phyloP scores from a whole-genome alignment of 2,329 filamentous ascomycete genomes.

The Thermomyces lanuginosus region DNA sequence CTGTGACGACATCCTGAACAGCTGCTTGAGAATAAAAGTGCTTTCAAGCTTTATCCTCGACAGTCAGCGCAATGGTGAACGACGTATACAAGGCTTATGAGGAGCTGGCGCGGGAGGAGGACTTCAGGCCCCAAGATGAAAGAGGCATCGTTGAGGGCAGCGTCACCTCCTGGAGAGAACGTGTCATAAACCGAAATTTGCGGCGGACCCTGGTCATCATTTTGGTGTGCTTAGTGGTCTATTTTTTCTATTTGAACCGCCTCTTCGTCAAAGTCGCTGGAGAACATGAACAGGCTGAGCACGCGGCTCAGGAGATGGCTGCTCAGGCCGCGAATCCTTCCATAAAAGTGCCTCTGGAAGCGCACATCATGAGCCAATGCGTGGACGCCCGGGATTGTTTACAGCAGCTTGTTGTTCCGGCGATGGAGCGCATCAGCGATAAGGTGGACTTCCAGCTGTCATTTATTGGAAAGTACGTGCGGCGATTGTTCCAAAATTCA shows the following conservation, averaged over 20 bases:
- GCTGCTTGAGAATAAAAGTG: too few relatives aligned
- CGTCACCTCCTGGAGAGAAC: slow-evolving; percentile 5
- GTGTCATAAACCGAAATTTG: slow-evolving; percentile 5
- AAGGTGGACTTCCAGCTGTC: slow-evolving; percentile 86
- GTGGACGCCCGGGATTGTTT: slow-evolving; percentile 80
- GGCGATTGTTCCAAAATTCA: slow-evolving; percentile 6
- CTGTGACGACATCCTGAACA: too few relatives aligned
- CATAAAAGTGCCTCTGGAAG: slow-evolving; percentile 56
- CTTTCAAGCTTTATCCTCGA: too few relatives aligned
- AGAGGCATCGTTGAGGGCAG: slow-evolving; percentile 1
- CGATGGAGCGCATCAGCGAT: slow-evolving; percentile 64
- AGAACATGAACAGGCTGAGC: too few relatives aligned
- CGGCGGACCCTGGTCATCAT: slow-evolving; percentile 5
- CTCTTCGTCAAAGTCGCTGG: slow-evolving; percentile 1
- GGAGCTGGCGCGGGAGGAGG: slow-evolving; percentile 6
- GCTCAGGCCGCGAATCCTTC: slow-evolving; percentile 4
- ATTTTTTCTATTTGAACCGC: slow-evolving; percentile 6
- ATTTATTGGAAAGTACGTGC: slow-evolving; percentile 61
- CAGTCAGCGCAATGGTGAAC: too few relatives aligned
- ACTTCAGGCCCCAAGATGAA: slow-evolving; percentile 5
- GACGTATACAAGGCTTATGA: slow-evolving; percentile 6
- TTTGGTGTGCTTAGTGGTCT: slow-evolving; percentile 6
- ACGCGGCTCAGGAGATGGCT: too few relatives aligned
- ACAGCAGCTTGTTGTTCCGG: slow-evolving; percentile 61
- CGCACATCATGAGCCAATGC: slow-evolving; percentile 95